A percentile compares a stretch with the other conserved stretches of the same genome.
Evolutionary conservation across 2,329 filamentous ascomycete species (phyloP).

Genomic region (Trichoderma simmonsii): DNA sequence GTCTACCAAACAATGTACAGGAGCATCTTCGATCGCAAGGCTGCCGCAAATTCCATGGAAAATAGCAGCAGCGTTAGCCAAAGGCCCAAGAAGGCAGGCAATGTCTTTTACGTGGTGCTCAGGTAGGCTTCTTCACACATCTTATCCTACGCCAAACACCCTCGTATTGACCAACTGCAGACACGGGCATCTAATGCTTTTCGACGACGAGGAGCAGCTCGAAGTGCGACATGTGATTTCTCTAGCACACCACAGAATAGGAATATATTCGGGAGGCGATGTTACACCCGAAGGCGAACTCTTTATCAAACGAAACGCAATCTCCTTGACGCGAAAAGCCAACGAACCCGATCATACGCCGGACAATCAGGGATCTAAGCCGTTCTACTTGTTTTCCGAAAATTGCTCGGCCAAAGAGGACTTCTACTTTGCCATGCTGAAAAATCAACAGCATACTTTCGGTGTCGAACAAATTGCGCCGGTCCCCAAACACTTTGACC

Average conservation of each 20-base stretch:
- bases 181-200: constrained; percentile 94
- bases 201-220: constrained; percentile 90
- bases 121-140: constrained; percentile 52
- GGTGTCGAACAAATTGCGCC: constrained; percentile 54
- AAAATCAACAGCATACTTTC: constrained; percentile 72
- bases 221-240: constrained; percentile 97
- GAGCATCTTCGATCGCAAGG: constrained; percentile 86
- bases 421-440: constrained; percentile 90
- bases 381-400: constrained; percentile 92
- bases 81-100: constrained; percentile 65
- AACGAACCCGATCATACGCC: constrained; percentile 53
- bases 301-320: constrained; percentile 91
- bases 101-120: constrained; percentile 89
- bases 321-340: constrained; percentile 69
- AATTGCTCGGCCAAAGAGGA: constrained; percentile 97
- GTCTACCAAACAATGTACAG: constrained; percentile 99
- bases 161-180: constrained; percentile 40
- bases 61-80: constrained; percentile 49
- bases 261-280: constrained; percentile 77
- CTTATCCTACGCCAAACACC: neutral
- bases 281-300: constrained; percentile 84
- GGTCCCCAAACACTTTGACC: constrained; percentile 71
- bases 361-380: constrained; percentile 63
- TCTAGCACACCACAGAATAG: constrained; percentile 80
- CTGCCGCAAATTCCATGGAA: constrained; percentile 44